These are phyloP conservation scores for Mallotus japonicus DNA, from an alignment of 441 rosid species.

Conservation along the genomic window DNA sequence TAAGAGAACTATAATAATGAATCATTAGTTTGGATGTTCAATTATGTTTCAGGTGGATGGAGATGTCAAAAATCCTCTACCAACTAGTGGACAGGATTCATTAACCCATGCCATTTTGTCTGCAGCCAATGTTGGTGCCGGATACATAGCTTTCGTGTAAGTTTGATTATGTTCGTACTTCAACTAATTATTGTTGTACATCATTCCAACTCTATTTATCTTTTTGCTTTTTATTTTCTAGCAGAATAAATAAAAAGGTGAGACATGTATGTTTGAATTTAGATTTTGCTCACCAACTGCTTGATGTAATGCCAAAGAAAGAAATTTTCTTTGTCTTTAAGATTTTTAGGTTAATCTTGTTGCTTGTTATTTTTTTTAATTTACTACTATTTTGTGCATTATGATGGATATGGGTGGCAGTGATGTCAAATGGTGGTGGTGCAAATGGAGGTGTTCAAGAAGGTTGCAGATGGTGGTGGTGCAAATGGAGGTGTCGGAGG, in stretches of 20 bases:
- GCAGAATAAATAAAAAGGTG: not conserved
- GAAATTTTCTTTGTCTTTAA: too few relatives aligned
- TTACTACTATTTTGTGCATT: too few relatives aligned
- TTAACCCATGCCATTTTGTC: conserved; percentile 62
- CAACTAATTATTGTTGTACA: not conserved
- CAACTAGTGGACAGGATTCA: conserved; percentile 60
- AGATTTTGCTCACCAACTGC: too few relatives aligned
- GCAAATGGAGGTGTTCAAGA: too few relatives aligned
- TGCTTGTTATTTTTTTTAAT: too few relatives aligned
- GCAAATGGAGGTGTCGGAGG: too few relatives aligned
- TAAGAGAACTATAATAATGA: conserved; percentile 1
- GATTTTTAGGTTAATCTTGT: too few relatives aligned
- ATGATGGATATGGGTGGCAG: too few relatives aligned
- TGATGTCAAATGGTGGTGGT: too few relatives aligned
- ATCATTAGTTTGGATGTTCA: conserved; percentile 4
- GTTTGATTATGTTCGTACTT: conserved; percentile 25
- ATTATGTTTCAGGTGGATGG: conserved; percentile 68
- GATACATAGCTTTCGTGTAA: conserved; percentile 92
- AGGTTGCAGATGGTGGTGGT: too few relatives aligned
- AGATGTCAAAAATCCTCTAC: conserved; percentile 54
- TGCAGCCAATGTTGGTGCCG: conserved; percentile 76
- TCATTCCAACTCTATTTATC: not conserved
- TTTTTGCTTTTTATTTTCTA: not conserved
- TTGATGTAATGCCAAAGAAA: too few relatives aligned
- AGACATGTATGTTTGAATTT: too few relatives aligned